Base-by-base conservation (phyloP, 768 basidiomycete genomes). In the Suillus americanus region DNA sequence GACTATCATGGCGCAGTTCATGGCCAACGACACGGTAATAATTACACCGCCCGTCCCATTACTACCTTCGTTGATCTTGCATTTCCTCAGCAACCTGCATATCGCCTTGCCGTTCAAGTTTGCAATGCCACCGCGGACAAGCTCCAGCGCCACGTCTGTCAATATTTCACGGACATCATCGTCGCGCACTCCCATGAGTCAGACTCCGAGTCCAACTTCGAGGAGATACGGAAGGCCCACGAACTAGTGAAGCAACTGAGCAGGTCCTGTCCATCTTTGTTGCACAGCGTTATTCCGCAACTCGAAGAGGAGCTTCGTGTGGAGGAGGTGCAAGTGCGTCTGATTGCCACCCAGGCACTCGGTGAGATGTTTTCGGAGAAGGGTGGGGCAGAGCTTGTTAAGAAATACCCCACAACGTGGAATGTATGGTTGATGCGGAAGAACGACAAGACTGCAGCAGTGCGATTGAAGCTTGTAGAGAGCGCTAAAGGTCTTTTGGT, bases 91-190 rank as follows among this genome's bases (percentile, higher is more conserved):
- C 88, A 91, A 66, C 86, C 93, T 12, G 86, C 91, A 0, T 91
- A 88, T 75, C 86, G 91, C 41, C 84, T 97, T 41, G 94, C 94
- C 0, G 89, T 92, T 4, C 88, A 92, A 70, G 86, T 97, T 35
- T 96, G 94, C 82, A 95, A 89, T 64, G 81, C 81, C 28, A 89
- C 93, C 0, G 83, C 92, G 4, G 94, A 95, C 75, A 92, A 91
- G 74, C 84, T 98, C 7, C 92, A 95, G 73, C 88, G 95, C 6
- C 86, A 95, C 66, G 91, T 97, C 54, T 92, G 89, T 72, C 88
- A 92, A 69, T 95, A 98, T 78, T 97, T 99, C 73, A 91, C 93
- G 28, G 96, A 97, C 70, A 88, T 93, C 65, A 91, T 96, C 70
- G 84, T 89, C 54, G 80, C 81, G 16, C 81, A 82, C 65, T 80